Conservation (phyloP, 345 rosid genomes). For the Melaleuca alternifolia region DNA sequence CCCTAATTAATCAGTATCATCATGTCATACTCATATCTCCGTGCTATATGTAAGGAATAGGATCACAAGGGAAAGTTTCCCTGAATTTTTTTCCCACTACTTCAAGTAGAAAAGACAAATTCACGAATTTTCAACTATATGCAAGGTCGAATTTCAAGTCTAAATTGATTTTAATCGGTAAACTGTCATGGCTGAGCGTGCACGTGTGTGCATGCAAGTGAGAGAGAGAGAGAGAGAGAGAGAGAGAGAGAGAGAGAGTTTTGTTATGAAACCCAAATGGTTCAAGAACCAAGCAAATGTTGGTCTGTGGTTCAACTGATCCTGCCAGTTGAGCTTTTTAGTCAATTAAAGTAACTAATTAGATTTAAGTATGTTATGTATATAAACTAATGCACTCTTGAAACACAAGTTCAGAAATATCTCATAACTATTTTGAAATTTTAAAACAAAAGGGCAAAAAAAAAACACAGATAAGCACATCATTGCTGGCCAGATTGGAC, state of each 20-base stretch:
- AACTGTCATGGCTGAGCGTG: background rate
- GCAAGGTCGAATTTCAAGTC: background rate
- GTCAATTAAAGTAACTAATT: background rate
- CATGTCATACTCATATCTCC: background rate
- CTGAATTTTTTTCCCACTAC: background rate
- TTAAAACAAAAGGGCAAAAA: background rate
- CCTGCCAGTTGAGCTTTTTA: background rate
- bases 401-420: background rate
- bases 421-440: background rate
- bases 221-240: background rate
- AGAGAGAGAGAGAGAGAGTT: background rate
- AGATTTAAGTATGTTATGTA: background rate
- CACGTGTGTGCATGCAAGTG: background rate
- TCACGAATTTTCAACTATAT: background rate
- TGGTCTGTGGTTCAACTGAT: background rate
- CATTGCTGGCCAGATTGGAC: background rate
- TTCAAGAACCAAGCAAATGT: background rate
- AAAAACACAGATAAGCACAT: background rate
- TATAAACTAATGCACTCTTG: background rate
- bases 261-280: background rate
- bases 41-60: background rate
- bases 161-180: background rate
- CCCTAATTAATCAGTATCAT: background rate
- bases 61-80: background rate
- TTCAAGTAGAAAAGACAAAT: background rate